Evolutionary conservation across 768 basidiomycete genomes (phyloP).

Genomic region (Amanita fuliginea): DNA sequence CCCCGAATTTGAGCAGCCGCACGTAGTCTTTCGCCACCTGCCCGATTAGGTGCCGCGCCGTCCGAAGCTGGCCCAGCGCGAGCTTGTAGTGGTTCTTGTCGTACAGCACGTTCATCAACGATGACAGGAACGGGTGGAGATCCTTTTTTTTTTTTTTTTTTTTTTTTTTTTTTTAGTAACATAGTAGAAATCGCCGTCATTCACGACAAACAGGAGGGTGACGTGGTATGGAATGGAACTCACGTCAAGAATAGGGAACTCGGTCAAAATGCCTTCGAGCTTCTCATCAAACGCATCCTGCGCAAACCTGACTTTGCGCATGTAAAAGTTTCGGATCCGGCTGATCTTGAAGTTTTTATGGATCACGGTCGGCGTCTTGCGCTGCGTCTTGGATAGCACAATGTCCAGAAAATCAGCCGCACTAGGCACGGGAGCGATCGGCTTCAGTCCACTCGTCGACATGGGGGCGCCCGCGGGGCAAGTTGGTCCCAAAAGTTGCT

Average conservation of each 20-base stretch:
- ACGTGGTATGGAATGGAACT: no score
- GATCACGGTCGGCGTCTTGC: slow-evolving; percentile 97
- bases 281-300: slow-evolving; percentile 97
- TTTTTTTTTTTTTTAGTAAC: no score
- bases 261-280: slow-evolving; percentile 81
- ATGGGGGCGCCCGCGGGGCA: no score
- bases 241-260: slow-evolving; percentile 97
- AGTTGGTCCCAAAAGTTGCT: no score
- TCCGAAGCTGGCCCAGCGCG: slow-evolving; percentile 92
- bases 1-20: slow-evolving; percentile 94
- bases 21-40: slow-evolving; percentile 97
- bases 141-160: no score
- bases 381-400: slow-evolving; percentile 86
- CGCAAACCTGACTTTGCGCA: slow-evolving; percentile 99
- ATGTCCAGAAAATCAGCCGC: slow-evolving; percentile 93
- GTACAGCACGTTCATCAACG: slow-evolving; percentile 95
- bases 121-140: slow-evolving; percentile 70
- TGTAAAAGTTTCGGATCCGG: slow-evolving; percentile 94
- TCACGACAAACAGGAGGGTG: no score
- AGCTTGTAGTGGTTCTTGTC: slow-evolving; percentile 99
- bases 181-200: no score
- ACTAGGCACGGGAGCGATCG: slow-evolving; percentile 97
- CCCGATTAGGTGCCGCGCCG: slow-evolving; percentile 91
- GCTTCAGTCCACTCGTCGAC: slow-evolving; percentile 87
- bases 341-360: slow-evolving; percentile 99